phyloP scores from a whole-genome alignment of 139 green algal species.

The Chlorella sp. region DNA sequence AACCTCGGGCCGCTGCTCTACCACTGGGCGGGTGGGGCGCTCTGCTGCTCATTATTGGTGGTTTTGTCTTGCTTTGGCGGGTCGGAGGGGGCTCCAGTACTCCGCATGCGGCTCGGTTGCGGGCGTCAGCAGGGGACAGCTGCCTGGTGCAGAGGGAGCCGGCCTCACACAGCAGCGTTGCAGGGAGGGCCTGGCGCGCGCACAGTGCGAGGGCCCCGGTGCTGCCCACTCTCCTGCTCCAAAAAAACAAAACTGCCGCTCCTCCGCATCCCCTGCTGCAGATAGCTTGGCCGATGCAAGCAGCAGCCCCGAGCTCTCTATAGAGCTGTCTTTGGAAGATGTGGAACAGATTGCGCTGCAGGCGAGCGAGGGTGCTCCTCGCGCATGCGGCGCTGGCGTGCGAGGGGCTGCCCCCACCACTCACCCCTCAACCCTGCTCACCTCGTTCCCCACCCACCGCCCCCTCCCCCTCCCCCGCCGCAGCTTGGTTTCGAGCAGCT shows the following conservation, averaged over 20 bases:
- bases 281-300: not conserved
- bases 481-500: conserved; percentile 32
- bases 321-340: too few relatives aligned
- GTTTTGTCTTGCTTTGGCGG: too few relatives aligned
- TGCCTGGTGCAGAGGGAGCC: not conserved
- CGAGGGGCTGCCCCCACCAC: not conserved
- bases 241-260: too few relatives aligned
- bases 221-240: not conserved
- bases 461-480: not conserved
- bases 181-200: not conserved
- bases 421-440: not conserved
- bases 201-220: not conserved
- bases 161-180: not conserved
- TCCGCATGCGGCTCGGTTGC: not conserved
- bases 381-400: not conserved
- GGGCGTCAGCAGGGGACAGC: conserved; percentile 21
- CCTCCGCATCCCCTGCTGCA: too few relatives aligned
- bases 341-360: not conserved
- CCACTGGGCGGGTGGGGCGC: conserved; percentile 87
- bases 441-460: not conserved
- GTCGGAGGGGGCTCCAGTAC: too few relatives aligned
- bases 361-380: not conserved
- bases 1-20: conserved; percentile 96
- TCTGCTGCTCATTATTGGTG: conserved; percentile 52
- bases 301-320: not conserved